phyloP scores from a whole-genome alignment of 1,284 basidiomycete species.

The Moniliophthora roreri region DNA sequence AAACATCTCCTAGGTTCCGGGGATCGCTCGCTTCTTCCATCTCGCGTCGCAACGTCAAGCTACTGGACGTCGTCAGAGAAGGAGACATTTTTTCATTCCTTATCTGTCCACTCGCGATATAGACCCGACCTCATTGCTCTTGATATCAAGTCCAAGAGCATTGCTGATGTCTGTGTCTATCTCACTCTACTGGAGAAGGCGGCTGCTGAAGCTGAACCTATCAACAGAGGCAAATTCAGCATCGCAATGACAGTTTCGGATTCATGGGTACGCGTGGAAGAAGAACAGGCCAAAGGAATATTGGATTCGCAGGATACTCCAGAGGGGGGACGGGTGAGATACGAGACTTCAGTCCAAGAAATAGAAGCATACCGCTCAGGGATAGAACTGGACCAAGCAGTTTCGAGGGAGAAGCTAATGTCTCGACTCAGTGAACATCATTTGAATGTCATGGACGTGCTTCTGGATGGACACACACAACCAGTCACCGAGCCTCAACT shows the following conservation, averaged over 20 bases:
- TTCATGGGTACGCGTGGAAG: conserved; percentile 61
- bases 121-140: conserved; percentile 32
- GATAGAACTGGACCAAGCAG: conserved; percentile 16
- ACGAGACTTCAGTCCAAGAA: conserved; percentile 15
- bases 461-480: conserved; percentile 39
- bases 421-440: conserved; percentile 32
- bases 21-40: neutral
- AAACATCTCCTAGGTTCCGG: neutral
- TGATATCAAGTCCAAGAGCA: conserved; percentile 24
- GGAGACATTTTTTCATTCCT: conserved; percentile 17
- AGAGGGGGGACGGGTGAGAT: conserved; percentile 20
- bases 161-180: conserved; percentile 30
- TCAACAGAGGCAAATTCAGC: conserved; percentile 25
- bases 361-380: conserved; percentile 5
- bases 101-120: conserved; percentile 29
- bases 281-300: conserved; percentile 46
- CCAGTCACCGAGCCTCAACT: neutral
- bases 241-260: conserved; percentile 60
- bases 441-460: conserved; percentile 45
- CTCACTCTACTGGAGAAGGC: conserved; percentile 22
- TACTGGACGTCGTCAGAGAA: conserved; percentile 13
- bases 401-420: conserved; percentile 40
- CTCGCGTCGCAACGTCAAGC: neutral
- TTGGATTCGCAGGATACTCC: conserved; percentile 29
- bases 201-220: conserved; percentile 6